Base-by-base conservation (phyloP, 352 stramenopile genomes). In the Phytophthora citrophthora region DNA sequence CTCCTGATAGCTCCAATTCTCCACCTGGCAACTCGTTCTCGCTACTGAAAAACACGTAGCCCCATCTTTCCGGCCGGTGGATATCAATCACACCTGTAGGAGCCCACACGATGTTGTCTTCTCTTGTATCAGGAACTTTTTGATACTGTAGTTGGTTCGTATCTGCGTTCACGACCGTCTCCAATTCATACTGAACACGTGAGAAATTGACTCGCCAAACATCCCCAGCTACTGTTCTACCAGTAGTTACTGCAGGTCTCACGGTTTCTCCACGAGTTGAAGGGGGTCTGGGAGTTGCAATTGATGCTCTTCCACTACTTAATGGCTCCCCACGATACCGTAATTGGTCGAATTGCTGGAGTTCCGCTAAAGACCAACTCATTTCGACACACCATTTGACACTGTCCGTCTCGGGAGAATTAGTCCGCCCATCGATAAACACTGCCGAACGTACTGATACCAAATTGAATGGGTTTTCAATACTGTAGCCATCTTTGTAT, bases 201-300 rank as follows among this genome's bases (percentile, higher is more conserved):
- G 81, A 95, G 56, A 97, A 97, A 60, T 97, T 97, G 38, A 97
- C 87, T 18, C 91, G 79, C 87, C 88, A 96, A 46, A 93, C 77
- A 23, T 90, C 71, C 0, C 87, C 86, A 16, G 53, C 39, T 7
- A 64, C 44, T 10, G 57, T 69, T 20, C n/a, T 32, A 15, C 53
- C 41, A 27, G 41, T 55, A 12, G 62, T 57, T 7, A 71, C 13
- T 1, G 61, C 60, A 26, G 66, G 43, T 53, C 61, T 61, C 20
- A 55, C 13, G 11, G 54, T 34, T 51, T 26, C 27, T 13, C 54
- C 50, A 46, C 38, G 10, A 13, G 34, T 20, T 18, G 54, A 53
- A n/a, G 66, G 55, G 23, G 61, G 60, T 67, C 59, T 60, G 3
- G 65, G 65, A 2, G 54, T 70, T 16, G 65, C 63, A 18, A 29